Evolutionary conservation across 2,329 filamentous ascomycete species (phyloP), one percentile per base, ranked within the genome.

Genomic region (Fusarium sp.): DNA sequence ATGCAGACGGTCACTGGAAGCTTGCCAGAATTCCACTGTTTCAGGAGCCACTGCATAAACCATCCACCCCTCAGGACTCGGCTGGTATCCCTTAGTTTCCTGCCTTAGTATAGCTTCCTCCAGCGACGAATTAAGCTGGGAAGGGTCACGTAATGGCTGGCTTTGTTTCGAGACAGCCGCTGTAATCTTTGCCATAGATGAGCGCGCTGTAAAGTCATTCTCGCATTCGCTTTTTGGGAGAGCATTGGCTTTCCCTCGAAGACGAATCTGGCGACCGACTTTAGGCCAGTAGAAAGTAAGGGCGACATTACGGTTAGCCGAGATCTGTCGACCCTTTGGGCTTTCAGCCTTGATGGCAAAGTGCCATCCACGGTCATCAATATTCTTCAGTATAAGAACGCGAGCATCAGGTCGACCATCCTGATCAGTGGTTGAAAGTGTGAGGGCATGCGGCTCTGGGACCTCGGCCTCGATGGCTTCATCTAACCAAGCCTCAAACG

Each of bases 211-310:
- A 21, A 61, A 63, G 20, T 63, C 60, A 8, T 18, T 23, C 8
- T 56, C 35, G 16, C 60, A 63, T 37, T 63, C 60, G 3, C 7
- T 12, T 2, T 7, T 21, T 1, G 60, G 7, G 0, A 63, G n/a
- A 0, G 39, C 13, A 3, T n/a, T n/a, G 8, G 60, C 48, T 23
- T 9, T 37, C 3, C 60, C 60, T 0, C 60, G 20, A 1, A 63
- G 10, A 1, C 57, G 57, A 0, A 63, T 48, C 6, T 63, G 57
- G 2, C 60, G 41, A 5, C 60, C 60, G 8, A 63, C n/a, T 2
- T 46, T 31, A 4, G 60, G 41, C 60, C 60, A 63, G 57, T 63
- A 63, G 15, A 63, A 63, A 1, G 60, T 63, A 20, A 63, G 41
- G 0, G 57, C 60, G 5, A 63, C 57, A 10, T 42, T 47, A 3